Percentiles rank a stretch among this genome's conserved stretches.
phyloP scores from a whole-genome alignment of 2,329 filamentous ascomycete genomes.

The Talaromyces sp. region DNA sequence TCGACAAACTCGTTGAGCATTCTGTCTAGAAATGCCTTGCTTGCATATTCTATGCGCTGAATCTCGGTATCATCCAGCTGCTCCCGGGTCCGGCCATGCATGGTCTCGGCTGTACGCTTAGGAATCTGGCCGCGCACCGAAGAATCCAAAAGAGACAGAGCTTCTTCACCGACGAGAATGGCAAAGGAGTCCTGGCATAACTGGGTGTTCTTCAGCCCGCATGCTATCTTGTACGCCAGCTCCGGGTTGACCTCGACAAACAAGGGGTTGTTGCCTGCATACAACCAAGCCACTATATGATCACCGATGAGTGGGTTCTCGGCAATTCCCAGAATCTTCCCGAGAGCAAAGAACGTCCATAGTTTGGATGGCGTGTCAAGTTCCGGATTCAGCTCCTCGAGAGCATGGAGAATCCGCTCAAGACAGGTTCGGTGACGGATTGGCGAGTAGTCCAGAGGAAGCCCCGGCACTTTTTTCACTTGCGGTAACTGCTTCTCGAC shows the following conservation, averaged over 20 bases:
- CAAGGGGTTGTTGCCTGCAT: slow-evolving; percentile 46
- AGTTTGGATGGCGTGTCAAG: slow-evolving; percentile 61
- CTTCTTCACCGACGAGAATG: slow-evolving; percentile 59
- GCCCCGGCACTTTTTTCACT: neutral
- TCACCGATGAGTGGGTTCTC: slow-evolving; percentile 33
- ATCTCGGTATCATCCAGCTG: slow-evolving; percentile 49
- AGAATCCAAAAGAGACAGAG: slow-evolving; percentile 37
- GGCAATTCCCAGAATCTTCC: slow-evolving; percentile 50
- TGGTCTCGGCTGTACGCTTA: slow-evolving; percentile 16
- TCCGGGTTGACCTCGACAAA: slow-evolving; percentile 62
- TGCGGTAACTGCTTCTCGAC: neutral
- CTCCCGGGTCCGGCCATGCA: slow-evolving; percentile 45
- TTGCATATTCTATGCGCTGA: slow-evolving; percentile 56
- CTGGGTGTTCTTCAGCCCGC: slow-evolving; percentile 26
- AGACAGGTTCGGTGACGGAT: slow-evolving; percentile 59
- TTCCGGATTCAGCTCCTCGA: slow-evolving; percentile 49
- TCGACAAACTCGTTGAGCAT: slow-evolving; percentile 31
- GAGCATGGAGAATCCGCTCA: slow-evolving; percentile 53
- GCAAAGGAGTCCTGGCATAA: slow-evolving; percentile 47
- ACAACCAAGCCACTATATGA: slow-evolving; percentile 54
- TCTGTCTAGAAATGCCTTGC: slow-evolving; percentile 47
- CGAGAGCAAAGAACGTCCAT: slow-evolving; percentile 61
- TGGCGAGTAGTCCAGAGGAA: slow-evolving; percentile 54
- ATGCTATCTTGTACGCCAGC: slow-evolving; percentile 53
- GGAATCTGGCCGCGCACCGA: neutral